phyloP scores from a whole-genome alignment of 1,139 yeast species.

The Sugiyamaella castrensis region DNA sequence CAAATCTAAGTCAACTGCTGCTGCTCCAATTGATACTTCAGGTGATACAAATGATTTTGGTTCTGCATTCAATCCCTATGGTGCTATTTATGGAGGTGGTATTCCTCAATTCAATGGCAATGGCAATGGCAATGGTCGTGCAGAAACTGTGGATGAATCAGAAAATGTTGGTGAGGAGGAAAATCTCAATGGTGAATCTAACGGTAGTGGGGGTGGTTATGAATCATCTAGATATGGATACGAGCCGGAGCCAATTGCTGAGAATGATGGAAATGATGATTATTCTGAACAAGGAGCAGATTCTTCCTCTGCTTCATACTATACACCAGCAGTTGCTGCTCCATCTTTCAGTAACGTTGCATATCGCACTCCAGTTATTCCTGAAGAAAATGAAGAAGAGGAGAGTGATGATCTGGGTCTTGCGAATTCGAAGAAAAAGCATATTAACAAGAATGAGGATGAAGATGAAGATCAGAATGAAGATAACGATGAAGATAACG shows the following conservation, averaged over 20 bases:
- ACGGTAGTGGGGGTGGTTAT: slow-evolving; percentile 24
- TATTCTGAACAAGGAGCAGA: too few relatives aligned
- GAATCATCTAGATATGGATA: slow-evolving; percentile 26
- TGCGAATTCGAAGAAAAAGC: slow-evolving; percentile 26
- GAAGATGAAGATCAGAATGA: slow-evolving; percentile 23
- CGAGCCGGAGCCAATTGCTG: slow-evolving; percentile 20
- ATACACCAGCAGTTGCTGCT: slow-evolving; percentile 14
- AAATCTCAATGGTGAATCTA: background rate
- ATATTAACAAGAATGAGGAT: slow-evolving; percentile 14
- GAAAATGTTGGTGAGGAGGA: slow-evolving; percentile 11
- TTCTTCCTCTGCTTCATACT: background rate
- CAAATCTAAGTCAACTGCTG: background rate
- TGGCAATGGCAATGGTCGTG: background rate
- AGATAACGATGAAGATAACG: slow-evolving; percentile 21
- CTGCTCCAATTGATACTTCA: background rate
- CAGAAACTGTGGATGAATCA: background rate
- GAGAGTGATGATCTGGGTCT: slow-evolving; percentile 8
- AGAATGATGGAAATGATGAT: slow-evolving; percentile 11
- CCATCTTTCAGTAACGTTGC: background rate
- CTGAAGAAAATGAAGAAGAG: slow-evolving; percentile 34
- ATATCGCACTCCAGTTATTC: slow-evolving; percentile 9
- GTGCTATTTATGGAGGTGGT: slow-evolving; percentile 20
- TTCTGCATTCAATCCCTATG: slow-evolving; percentile 22
- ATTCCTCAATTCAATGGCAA: background rate
- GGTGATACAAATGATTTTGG: slow-evolving; percentile 2